Base-by-base conservation (phyloP, 2,329 filamentous ascomycete species). In the Elsinoe australis region DNA sequence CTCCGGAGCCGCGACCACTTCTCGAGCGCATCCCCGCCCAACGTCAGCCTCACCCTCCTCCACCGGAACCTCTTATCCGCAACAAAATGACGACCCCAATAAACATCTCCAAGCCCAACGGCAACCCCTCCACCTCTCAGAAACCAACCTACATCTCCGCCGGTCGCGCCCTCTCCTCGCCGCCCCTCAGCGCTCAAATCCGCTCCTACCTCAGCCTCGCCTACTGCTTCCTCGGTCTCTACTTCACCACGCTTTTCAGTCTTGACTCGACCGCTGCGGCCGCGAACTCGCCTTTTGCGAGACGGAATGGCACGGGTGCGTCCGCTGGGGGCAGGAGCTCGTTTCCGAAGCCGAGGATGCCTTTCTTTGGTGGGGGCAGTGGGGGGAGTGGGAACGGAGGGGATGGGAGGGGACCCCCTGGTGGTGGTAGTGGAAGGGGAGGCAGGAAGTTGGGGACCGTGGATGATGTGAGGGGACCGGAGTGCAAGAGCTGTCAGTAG, bases 151-250 rank as follows among this genome's bases (percentile, higher is more conserved):
- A 48, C 34, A 34, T 48, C 32, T 39, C 32, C 33, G 29, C 32
- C 34, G 45, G 45, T 33, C 45, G 45, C 32, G 33, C 45, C 14
- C 45, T 48, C 22, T 34, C 32, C 45, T 36, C 33, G 8, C 69
- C 70, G 9, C 71, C 71, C 2, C 49, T 73, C 42, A 59, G 67
- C 12, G 65, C 68, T 49, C 71, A 69, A 41, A 44, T 69, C 50
- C 59, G 57, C 41, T 65, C 65, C 53, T 63, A 69, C 57, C 49
- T 68, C 50, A 61, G 71, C 41, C 61, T 58, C 47, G 50, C 68
- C 44, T 74, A 73, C 54, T 57, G 67, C 52, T 72, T 73, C 54
- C 34, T 74, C 4, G 71, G 71, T 4, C 59, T 74, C 18, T 74
- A 74, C 51, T 54, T 74, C 21, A 68, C 69, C 33, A 70, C 67